Evolutionary conservation across 352 stramenopile genomes (phyloP).

Genomic region (Globisporangium paroecandrum): DNA sequence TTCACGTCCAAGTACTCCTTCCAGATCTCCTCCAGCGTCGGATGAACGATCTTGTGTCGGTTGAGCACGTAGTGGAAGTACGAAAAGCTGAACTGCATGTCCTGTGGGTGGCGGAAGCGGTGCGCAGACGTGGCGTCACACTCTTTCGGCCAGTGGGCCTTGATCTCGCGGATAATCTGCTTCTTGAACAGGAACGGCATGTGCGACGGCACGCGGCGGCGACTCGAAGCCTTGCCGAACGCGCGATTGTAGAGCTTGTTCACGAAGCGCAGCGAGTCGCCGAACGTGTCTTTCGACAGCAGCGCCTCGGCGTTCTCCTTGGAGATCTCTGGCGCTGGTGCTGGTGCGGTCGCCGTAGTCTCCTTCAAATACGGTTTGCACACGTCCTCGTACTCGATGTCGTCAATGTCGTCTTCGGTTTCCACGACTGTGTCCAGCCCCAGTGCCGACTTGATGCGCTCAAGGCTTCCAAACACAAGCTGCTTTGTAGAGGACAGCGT

Average conservation of each 20-base stretch:
- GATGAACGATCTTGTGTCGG: slow-evolving; percentile 68
- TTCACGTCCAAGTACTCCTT: slow-evolving; percentile 89
- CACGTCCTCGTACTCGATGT: slow-evolving; percentile 72
- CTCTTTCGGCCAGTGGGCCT: slow-evolving; percentile 70
- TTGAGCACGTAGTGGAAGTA: slow-evolving; percentile 95
- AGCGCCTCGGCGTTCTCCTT: slow-evolving; percentile 46
- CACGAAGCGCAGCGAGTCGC: slow-evolving; percentile 88
- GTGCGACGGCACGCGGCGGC: slow-evolving; percentile 89
- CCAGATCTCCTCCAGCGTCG: slow-evolving; percentile 82
- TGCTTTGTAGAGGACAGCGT: slow-evolving; percentile 13
- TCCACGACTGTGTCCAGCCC: slow-evolving; percentile 40
- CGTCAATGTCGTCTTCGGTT: slow-evolving; percentile 46
- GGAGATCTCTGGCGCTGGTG: slow-evolving; percentile 20
- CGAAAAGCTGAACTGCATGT: slow-evolving; percentile 95
- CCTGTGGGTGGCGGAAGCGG: slow-evolving; percentile 87
- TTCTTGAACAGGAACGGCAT: slow-evolving; percentile 94
- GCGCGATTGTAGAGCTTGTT: slow-evolving; percentile 90
- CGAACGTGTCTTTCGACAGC: slow-evolving; percentile 89
- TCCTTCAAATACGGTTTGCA: slow-evolving; percentile 30
- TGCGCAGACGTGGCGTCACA: slow-evolving; percentile 78
- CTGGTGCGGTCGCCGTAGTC: neutral
- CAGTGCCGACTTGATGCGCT: slow-evolving; percentile 28
- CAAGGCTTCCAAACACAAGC: slow-evolving; percentile 14
- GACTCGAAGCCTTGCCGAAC: slow-evolving; percentile 73
- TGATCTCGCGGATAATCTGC: slow-evolving; percentile 86